phyloP scores from a whole-genome alignment of 768 basidiomycete genomes.

The Kwoniella sp. region DNA sequence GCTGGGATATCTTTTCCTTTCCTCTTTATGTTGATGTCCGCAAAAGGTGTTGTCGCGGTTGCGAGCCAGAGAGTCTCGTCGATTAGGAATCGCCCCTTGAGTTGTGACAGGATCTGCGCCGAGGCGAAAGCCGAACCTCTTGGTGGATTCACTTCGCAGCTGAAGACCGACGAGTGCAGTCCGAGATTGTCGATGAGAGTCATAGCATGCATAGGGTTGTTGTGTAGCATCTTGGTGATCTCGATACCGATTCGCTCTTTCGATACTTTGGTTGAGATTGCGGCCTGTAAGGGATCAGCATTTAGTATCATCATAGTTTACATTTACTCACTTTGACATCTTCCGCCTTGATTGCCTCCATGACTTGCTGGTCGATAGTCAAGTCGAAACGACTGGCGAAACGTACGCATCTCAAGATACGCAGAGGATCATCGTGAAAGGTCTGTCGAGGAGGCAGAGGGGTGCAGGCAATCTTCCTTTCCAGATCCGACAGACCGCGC shows the following conservation, averaged over 20 bases:
- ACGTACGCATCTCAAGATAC: conserved; percentile 84
- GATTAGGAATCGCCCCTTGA: conserved; percentile 49
- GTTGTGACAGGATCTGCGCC: conserved; percentile 63
- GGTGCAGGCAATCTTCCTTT: conserved; percentile 76
- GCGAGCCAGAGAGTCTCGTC: conserved; percentile 72
- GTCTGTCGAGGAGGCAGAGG: conserved; percentile 84
- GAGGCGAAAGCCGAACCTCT: conserved; percentile 62
- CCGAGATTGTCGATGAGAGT: conserved; percentile 72
- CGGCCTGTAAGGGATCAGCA: conserved; percentile 59
- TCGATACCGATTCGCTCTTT: conserved; percentile 91
- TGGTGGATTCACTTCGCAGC: conserved; percentile 38
- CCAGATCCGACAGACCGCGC: conserved; percentile 83
- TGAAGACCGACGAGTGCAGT: conserved; percentile 63
- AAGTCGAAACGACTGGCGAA: conserved; percentile 92
- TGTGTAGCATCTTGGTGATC: conserved; percentile 89
- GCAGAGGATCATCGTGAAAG: conserved; percentile 89
- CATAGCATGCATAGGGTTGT: conserved; percentile 78
- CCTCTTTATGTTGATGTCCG: conserved; percentile 66
- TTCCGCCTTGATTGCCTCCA: conserved; percentile 58
- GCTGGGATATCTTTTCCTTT: conserved; percentile 62
- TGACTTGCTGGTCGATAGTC: conserved; percentile 59
- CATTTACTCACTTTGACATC: conserved; percentile 60
- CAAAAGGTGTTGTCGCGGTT: conserved; percentile 72
- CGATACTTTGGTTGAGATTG: conserved; percentile 75
- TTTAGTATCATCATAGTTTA: neutral